phyloP scores from a whole-genome alignment of 2,329 filamentous ascomycete species.

The Penicillium corylophilum region DNA sequence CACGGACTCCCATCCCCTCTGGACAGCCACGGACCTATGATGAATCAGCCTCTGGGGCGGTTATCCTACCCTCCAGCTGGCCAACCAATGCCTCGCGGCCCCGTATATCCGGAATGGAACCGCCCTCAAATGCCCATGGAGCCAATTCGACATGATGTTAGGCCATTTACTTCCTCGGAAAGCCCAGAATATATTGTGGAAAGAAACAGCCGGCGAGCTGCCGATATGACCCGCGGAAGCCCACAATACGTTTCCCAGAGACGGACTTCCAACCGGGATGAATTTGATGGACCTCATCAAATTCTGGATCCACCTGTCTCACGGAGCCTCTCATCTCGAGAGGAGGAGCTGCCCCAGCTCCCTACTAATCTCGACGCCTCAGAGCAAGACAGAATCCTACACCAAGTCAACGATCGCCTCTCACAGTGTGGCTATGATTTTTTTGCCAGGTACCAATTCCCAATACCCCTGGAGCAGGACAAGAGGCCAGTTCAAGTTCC shows the following conservation, averaged over 20 bases:
- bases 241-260: conserved; percentile 54
- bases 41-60: conserved; percentile 26
- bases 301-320: conserved; percentile 71
- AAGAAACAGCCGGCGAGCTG: conserved; percentile 33
- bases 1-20: conserved; percentile 27
- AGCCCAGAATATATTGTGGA: conserved; percentile 39
- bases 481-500: conserved; percentile 74
- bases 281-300: conserved; percentile 86
- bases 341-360: conserved; percentile 76
- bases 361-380: conserved; percentile 79
- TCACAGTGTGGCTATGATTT: conserved; percentile 88
- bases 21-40: conserved; percentile 29
- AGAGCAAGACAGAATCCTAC: conserved; percentile 79
- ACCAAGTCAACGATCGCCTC: conserved; percentile 77
- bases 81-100: conserved; percentile 27
- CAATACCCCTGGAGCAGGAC: conserved; percentile 78
- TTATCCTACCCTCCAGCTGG: conserved; percentile 35
- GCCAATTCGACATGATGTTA: conserved; percentile 32
- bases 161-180: conserved; percentile 33
- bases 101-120: conserved; percentile 37
- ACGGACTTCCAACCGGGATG: conserved; percentile 76
- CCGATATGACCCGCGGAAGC: conserved; percentile 32
- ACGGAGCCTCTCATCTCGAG: conserved; percentile 71
- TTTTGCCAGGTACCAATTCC: conserved; percentile 87
- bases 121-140: conserved; percentile 32